Evolutionary conservation across 768 basidiomycete genomes (phyloP), one percentile per base, ranked within the genome.

Genomic region (Infundibulicybe gibba): DNA sequence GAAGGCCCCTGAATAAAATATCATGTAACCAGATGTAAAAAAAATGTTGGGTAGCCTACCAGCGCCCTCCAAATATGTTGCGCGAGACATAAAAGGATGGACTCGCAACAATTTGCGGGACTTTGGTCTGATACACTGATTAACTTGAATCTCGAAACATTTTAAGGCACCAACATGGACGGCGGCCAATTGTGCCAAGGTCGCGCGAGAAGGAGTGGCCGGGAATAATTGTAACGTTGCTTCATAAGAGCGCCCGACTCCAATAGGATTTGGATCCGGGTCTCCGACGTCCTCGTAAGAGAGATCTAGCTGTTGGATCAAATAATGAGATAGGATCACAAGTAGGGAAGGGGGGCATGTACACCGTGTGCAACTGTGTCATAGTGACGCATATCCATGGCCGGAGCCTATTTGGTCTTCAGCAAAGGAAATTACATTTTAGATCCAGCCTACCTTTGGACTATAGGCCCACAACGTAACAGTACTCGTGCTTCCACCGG

Each of bases 271-370:
- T 6, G 67, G 69, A 40, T 69, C 59, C 0, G 69, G 69, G 41
- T 70, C 50, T 2, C 67, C 69, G 5, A 70, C 66, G 37, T 70
- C 69, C 51, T 70, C 69, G 44, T 70, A 69, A 9, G 67, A 49
- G 8, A 70, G 59, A 38, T 70, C 66, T 12, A 70, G 54, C 68
- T 70, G 43, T 5, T 14, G 38, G 1, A 32, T 30, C 15, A 6
- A 31, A 37, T 35, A 48, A 19, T 14, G 8, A 15, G 38, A 34
- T 13, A 25, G 32, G 14, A 15, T 19, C 14, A 25, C 20, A 19
- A 3, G 31, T 21, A 4, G 13, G 17, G 16, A n/a, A 15, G 2
- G 25, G n/a, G 34, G 17, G 2, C 41, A 53, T 57, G 9, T 49
- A 68, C 67, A 6, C 68, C 68, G 46, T 70, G 68, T 30, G 67